Percentiles rank a stretch among this genome's conserved stretches.
Conservation (phyloP, 2,329 filamentous ascomycete species). For the Fonsecaea nubica region DNA sequence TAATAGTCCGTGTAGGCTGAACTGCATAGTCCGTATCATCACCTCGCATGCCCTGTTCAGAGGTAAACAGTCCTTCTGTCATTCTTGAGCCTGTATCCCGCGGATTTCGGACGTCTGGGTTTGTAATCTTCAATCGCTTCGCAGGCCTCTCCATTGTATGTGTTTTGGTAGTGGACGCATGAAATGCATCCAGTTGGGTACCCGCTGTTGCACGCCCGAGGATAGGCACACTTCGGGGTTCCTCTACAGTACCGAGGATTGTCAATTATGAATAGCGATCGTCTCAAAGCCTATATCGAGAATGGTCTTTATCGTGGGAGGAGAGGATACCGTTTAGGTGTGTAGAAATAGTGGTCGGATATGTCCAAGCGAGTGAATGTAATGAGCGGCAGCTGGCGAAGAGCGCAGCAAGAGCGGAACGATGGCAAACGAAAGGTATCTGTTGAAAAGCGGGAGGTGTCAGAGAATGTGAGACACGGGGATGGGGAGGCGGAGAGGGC, state of each 20-base stretch:
- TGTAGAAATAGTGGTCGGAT: neutral
- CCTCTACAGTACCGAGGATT: neutral
- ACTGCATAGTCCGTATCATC: slow-evolving; percentile 23
- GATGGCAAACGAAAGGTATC: slow-evolving; percentile 14
- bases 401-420: slow-evolving; percentile 20
- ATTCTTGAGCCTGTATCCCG: slow-evolving; percentile 35
- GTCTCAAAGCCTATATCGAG: slow-evolving; percentile 18
- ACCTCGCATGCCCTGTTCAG: slow-evolving; percentile 34
- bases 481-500: slow-evolving; percentile 7
- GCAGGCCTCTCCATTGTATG: slow-evolving; percentile 37
- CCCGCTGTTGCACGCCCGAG: neutral
- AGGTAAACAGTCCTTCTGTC: slow-evolving; percentile 37
- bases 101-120: slow-evolving; percentile 36
- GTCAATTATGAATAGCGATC: neutral
- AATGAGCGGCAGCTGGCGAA: slow-evolving; percentile 34
- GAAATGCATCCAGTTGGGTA: slow-evolving; percentile 8
- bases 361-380: slow-evolving; percentile 22
- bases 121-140: slow-evolving; percentile 38
- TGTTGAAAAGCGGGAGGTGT: slow-evolving; percentile 22
- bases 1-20: slow-evolving; percentile 32
- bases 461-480: slow-evolving; percentile 25
- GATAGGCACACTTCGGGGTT: neutral
- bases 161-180: slow-evolving; percentile 12
- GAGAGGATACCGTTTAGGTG: slow-evolving; percentile 1
- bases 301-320: neutral